Evolutionary conservation across 176 grass and related monocot species (phyloP).

Genomic region (Guadua angustifolia): DNA sequence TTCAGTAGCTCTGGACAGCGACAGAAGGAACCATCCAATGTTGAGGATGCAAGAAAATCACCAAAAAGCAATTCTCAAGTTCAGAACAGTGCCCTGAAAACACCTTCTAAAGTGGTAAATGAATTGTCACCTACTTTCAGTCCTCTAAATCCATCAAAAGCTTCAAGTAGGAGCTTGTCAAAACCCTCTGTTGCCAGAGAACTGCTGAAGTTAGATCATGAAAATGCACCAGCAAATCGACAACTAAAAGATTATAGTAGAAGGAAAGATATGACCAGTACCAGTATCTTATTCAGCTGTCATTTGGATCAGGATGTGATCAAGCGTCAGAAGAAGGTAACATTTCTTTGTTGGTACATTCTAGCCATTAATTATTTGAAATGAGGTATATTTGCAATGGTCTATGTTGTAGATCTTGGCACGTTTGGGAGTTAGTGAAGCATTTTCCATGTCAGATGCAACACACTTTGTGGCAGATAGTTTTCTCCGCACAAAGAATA

Average conservation of each 20-base stretch:
- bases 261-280: slow-evolving; percentile 64
- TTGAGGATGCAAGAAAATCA: slow-evolving; percentile 45
- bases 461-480: slow-evolving; percentile 83
- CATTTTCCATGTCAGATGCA: slow-evolving; percentile 68
- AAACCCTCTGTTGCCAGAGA: slow-evolving; percentile 58
- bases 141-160: slow-evolving; percentile 63
- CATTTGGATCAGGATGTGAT: slow-evolving; percentile 78
- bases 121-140: slow-evolving; percentile 71
- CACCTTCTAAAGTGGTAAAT: slow-evolving; percentile 51
- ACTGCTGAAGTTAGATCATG: slow-evolving; percentile 60
- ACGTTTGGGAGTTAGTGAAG: slow-evolving; percentile 63
- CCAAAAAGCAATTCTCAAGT: slow-evolving; percentile 32
- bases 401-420: slow-evolving; percentile 64
- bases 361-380: slow-evolving; percentile 11
- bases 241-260: slow-evolving; percentile 55
- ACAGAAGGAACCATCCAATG: slow-evolving; percentile 24
- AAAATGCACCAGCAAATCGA: slow-evolving; percentile 38
- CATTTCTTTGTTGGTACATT: slow-evolving; percentile 27
- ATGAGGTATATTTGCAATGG: slow-evolving; percentile 19
- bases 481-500: slow-evolving; percentile 88
- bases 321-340: slow-evolving; percentile 89
- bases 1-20: slow-evolving; percentile 25
- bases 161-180: slow-evolving; percentile 49
- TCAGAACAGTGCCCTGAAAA: slow-evolving; percentile 34
- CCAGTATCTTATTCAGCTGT: slow-evolving; percentile 77